Conservation (phyloP, 2,329 filamentous ascomycete species). For the Lasiodiplodia hormozganensis region DNA sequence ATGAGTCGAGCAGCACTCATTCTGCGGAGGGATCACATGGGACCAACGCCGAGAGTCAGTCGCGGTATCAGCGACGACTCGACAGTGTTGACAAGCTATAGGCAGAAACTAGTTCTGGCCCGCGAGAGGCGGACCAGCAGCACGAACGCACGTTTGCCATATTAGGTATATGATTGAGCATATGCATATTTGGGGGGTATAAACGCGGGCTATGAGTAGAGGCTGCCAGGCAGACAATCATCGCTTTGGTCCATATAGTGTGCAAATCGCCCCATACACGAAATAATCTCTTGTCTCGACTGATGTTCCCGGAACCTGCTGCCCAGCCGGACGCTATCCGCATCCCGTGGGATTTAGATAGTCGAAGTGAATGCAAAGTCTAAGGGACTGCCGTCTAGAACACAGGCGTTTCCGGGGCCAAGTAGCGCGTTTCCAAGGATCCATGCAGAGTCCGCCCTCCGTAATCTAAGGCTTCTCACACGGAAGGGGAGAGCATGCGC, state of each 20-base stretch:
- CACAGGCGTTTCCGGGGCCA: neutral
- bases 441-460: neutral
- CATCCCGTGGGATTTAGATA: neutral
- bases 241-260: neutral
- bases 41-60: neutral
- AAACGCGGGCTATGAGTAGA: neutral
- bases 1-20: neutral
- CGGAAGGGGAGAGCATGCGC: neutral
- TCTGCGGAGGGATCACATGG: neutral
- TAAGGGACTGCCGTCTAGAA: neutral
- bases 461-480: neutral
- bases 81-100: neutral
- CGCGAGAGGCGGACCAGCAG: neutral
- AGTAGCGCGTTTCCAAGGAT: neutral
- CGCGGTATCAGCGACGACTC: neutral
- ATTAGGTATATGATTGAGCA: neutral
- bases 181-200: slow-evolving; percentile 4
- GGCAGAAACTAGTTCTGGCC: neutral
- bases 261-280: neutral
- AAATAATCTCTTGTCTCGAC: neutral
- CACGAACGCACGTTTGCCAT: neutral
- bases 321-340: neutral
- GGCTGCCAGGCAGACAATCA: neutral
- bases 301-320: neutral
- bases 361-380: neutral